Conservation (phyloP, 2,329 filamentous ascomycete genomes). For the Neophaeococcomyces aloes region DNA sequence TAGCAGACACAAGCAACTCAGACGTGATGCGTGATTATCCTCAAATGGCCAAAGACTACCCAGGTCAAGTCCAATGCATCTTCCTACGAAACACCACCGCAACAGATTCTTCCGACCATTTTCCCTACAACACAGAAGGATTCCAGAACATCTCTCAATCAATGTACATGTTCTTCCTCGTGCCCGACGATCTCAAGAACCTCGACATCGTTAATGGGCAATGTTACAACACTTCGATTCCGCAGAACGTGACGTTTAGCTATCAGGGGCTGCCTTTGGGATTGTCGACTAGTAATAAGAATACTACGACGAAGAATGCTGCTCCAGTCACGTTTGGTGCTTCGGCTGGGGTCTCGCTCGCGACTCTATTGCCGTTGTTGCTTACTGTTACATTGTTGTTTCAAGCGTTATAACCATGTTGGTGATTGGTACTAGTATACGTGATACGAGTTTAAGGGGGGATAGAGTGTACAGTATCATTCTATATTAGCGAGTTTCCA, state of each 20-base stretch:
- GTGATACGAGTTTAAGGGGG: too few relatives aligned
- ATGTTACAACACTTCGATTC: conserved; percentile 54
- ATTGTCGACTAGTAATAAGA: neutral
- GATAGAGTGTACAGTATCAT: too few relatives aligned
- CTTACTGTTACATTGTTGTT: too few relatives aligned
- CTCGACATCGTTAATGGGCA: conserved; percentile 58
- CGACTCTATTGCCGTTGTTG: too few relatives aligned
- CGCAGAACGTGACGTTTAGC: conserved; percentile 62
- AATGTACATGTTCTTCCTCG: conserved; percentile 69
- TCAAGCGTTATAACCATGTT: too few relatives aligned
- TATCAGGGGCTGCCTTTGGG: conserved; percentile 49
- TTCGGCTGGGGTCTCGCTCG: too few relatives aligned
- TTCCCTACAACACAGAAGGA: conserved; percentile 64
- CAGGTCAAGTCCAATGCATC: conserved; percentile 65
- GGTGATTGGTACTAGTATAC: too few relatives aligned
- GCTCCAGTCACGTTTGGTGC: too few relatives aligned
- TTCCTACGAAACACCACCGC: conserved; percentile 63
- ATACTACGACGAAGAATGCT: neutral
- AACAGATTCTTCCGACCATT: conserved; percentile 56
- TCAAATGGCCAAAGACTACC: conserved; percentile 53
- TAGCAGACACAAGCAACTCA: conserved; percentile 66
- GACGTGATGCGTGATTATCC: conserved; percentile 60
- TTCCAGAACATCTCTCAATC: conserved; percentile 57
- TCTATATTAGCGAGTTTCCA: too few relatives aligned
- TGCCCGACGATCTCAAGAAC: conserved; percentile 56